Percentiles rank a stretch among this genome's conserved stretches.
Conservation (phyloP, 2,329 filamentous ascomycete species). For the Venturia carpophila region DNA sequence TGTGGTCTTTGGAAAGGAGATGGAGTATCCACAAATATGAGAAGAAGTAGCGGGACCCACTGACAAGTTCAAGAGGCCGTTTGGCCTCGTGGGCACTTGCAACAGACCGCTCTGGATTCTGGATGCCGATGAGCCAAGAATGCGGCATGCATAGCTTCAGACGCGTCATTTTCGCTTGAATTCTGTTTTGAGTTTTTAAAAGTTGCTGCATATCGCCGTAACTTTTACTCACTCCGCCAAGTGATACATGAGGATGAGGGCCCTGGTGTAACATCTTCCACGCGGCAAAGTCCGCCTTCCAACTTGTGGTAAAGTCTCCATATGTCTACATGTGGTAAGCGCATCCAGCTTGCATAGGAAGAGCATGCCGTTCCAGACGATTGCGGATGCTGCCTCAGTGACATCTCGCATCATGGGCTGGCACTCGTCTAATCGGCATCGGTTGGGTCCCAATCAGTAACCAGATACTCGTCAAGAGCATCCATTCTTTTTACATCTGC, state of each 20-base stretch:
- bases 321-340: background rate
- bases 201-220: background rate
- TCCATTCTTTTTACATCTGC: slow-evolving; percentile 58
- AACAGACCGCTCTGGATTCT: too few relatives aligned
- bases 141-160: too few relatives aligned
- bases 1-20: too few relatives aligned
- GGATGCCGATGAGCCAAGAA: too few relatives aligned
- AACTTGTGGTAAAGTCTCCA: background rate
- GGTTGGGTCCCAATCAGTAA: slow-evolving; percentile 42
- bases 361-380: background rate
- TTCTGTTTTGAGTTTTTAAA: background rate
- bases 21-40: too few relatives aligned
- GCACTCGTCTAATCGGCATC: background rate
- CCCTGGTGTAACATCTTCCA: background rate
- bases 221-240: background rate
- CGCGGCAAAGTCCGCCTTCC: too few relatives aligned
- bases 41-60: too few relatives aligned
- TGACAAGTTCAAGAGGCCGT: too few relatives aligned
- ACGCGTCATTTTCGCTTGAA: too few relatives aligned
- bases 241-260: background rate
- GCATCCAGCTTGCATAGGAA: background rate
- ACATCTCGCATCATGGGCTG: background rate
- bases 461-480: slow-evolving; percentile 60
- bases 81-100: too few relatives aligned
- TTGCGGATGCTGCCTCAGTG: background rate